Evolutionary conservation across 805 yeast species (phyloP).

Genomic region (Cephaloascus fragrans): DNA sequence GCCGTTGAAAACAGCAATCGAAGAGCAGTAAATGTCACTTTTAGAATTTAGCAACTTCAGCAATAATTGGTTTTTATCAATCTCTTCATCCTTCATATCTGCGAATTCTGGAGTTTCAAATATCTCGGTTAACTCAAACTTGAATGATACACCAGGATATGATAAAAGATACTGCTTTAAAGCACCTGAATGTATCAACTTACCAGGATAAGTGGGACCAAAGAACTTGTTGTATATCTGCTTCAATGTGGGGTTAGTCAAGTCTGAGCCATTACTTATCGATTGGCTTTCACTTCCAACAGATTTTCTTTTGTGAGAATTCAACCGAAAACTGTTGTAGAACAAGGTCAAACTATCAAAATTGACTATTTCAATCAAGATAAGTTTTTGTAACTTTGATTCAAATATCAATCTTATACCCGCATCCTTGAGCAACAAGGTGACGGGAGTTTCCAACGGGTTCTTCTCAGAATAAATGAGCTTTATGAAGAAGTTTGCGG

Average conservation of each 20-base stretch:
- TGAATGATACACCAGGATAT: constrained; percentile 49
- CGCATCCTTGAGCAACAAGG: constrained; percentile 4
- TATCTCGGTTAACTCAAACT: constrained; percentile 22
- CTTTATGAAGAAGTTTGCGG: background rate
- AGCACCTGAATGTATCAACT: constrained; percentile 11
- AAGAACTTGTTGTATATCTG: constrained; percentile 43
- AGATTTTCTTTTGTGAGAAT: constrained; percentile 30
- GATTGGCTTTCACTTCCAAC: constrained; percentile 24
- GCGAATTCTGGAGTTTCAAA: no score
- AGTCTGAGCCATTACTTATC: background rate
- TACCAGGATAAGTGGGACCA: constrained; percentile 58
- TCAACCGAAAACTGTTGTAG: constrained; percentile 16
- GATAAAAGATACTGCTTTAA: constrained; percentile 27
- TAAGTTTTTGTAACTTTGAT: constrained; percentile 14
- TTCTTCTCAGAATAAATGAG: background rate
- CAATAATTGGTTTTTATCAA: constrained; percentile 12
- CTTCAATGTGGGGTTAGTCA: constrained; percentile 19
- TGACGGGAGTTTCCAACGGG: constrained; percentile 5
- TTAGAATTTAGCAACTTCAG: constrained; percentile 23
- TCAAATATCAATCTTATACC: constrained; percentile 19
- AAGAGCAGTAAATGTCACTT: constrained; percentile 23
- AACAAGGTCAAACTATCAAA: constrained; percentile 12
- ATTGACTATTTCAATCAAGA: constrained; percentile 18
- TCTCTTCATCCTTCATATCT: constrained; percentile 2
- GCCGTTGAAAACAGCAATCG: constrained; percentile 30